Base-by-base conservation (phyloP, 2,329 filamentous ascomycete species). In the Fusarium brachygibbosum region DNA sequence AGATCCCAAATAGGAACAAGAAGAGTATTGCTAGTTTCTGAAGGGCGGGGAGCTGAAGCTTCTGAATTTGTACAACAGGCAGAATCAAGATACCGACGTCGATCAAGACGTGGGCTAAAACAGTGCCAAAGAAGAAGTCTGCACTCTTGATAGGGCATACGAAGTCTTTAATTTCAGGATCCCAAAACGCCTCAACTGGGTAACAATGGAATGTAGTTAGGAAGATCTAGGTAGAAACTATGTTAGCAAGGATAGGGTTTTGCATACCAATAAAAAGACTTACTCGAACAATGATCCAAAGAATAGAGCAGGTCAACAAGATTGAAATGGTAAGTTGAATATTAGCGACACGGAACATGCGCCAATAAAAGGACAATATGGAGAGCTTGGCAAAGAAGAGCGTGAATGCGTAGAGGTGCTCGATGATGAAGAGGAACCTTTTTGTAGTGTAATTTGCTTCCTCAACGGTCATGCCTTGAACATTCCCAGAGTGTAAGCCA, bases 311-410 rank as follows among this genome's bases (percentile, higher is more conserved):
- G 1, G 38, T 71, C 16, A 74, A 31, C 3, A 79, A 31, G 6
- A 77, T 42, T 0, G 66, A 59, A 40, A 78, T 72, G 6, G 73
- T 61, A 1, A 73, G 21, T 19, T 69, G 69, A 49, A 75, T 75
- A 25, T 73, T 74, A 12, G 71, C 58, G 16, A 75, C 71, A 2
- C 71, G 55, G 32, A 79, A 79, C 48, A 79, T 67, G 14, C 77
- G 74, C 75, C 74, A 77, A 57, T 79, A 79, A 19, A 79, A 76
- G 9, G 45, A 61, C 5, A 79, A 61, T 8, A 79, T 72, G 1
- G 76, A 68, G 1, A 73, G 32, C 45, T 79, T 79, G 14, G 66
- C 73, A 32, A 75, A 75, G 58, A 73, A 76, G 4, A 79, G 60
- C 0, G 76, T 66, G 7, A 69, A 74, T 17, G 75, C 73, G 51